Conservation (phyloP, 495 filamentous ascomycete species). For the Neurospora sp. region DNA sequence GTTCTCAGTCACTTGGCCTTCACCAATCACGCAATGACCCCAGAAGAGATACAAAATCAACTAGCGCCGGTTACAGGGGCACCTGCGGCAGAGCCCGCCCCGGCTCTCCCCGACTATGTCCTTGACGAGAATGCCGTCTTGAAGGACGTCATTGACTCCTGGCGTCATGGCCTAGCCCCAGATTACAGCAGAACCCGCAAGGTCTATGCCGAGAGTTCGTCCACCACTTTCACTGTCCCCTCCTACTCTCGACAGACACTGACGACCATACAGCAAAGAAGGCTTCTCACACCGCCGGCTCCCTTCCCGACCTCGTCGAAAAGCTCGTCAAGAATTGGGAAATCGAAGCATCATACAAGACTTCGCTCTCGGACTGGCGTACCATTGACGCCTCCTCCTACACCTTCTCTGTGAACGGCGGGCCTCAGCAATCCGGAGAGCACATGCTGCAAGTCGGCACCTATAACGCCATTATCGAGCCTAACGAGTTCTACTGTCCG, state of each 20-base stretch:
- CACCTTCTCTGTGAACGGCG: constrained; percentile 52
- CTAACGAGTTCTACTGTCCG: constrained; percentile 53
- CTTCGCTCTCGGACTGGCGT: constrained; percentile 48
- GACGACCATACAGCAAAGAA: constrained; percentile 38
- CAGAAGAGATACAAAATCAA: background rate
- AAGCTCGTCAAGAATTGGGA: constrained; percentile 68
- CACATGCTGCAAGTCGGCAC: constrained; percentile 58
- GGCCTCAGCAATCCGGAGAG: constrained; percentile 41
- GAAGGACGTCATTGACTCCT: constrained; percentile 39
- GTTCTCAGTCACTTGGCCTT: background rate
- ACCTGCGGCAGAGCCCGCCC: background rate
- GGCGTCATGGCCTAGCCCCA: constrained; percentile 49
- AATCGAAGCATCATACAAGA: constrained; percentile 59
- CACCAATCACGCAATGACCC: background rate
- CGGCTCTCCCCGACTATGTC: constrained; percentile 45
- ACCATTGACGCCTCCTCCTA: constrained; percentile 48
- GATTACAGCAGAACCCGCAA: constrained; percentile 51
- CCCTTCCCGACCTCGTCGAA: constrained; percentile 48
- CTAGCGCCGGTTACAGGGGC: background rate
- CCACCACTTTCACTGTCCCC: background rate
- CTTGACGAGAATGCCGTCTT: constrained; percentile 49
- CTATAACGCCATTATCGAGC: constrained; percentile 54
- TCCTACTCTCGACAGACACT: background rate
- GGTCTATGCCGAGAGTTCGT: constrained; percentile 42
- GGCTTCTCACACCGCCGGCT: constrained; percentile 40